Conservation (phyloP, 2,329 filamentous ascomycete genomes). For the Ustulina deusta region DNA sequence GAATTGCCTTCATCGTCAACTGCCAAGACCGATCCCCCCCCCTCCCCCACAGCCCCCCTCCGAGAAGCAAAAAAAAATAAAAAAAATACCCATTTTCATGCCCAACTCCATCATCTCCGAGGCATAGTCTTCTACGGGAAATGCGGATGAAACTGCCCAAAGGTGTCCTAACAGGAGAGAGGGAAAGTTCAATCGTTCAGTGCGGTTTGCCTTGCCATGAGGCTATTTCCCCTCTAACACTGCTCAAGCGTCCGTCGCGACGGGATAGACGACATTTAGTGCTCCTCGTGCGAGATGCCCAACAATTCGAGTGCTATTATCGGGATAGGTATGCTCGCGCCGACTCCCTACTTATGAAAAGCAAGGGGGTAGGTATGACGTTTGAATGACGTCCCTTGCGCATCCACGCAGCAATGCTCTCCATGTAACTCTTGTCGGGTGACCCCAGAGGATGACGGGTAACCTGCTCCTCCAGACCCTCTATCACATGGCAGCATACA, state of each 20-base stretch:
- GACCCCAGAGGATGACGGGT: neutral
- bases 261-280: neutral
- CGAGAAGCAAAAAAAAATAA: too few relatives aligned
- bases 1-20: constrained; percentile 3
- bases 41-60: too few relatives aligned
- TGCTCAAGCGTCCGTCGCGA: neutral
- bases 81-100: constrained; percentile 1
- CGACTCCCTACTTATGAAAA: too few relatives aligned
- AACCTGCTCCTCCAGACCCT: too few relatives aligned
- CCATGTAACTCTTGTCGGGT: constrained; percentile 1
- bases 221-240: neutral
- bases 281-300: neutral
- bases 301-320: neutral
- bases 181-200: neutral
- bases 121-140: too few relatives aligned
- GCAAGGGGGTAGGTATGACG: too few relatives aligned
- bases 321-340: too few relatives aligned
- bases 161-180: constrained; percentile 2
- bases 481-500: neutral
- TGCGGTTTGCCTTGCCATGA: neutral
- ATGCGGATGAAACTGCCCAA: constrained; percentile 14
- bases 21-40: constrained; percentile 9
- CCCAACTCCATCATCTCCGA: constrained; percentile 14
- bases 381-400: too few relatives aligned
- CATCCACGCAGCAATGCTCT: too few relatives aligned